Conservation (phyloP, 208 protist genomes). For the Kentomonas sorsogonicus region DNA sequence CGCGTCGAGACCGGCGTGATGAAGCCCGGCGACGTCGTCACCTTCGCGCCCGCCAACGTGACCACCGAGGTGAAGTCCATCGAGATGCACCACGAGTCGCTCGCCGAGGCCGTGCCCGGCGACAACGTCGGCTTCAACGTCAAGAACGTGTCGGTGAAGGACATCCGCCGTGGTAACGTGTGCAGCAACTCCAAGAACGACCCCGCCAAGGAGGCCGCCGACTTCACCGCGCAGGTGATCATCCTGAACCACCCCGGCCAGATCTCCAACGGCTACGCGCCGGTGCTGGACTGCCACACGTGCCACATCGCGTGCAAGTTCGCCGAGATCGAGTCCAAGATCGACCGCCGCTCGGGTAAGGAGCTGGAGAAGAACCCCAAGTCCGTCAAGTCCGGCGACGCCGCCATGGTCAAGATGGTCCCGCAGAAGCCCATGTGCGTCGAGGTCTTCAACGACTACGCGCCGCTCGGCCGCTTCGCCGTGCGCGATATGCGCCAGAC, state of each 20-base stretch:
- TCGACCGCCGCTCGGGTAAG: constrained; percentile 90
- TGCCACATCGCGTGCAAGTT: constrained; percentile 92
- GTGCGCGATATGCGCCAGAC: no score
- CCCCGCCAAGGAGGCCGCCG: constrained; percentile 39
- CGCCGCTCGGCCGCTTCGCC: no score
- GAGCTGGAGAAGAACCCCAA: constrained; percentile 83
- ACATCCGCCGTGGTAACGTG: constrained; percentile 84
- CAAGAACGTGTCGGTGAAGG: constrained; percentile 87
- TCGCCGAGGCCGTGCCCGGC: constrained; percentile 70
- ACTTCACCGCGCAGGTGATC: constrained; percentile 91
- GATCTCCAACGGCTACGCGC: constrained; percentile 85
- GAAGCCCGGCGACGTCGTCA: constrained; percentile 43
- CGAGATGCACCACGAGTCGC: constrained; percentile 85
- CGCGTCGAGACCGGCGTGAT: constrained; percentile 56
- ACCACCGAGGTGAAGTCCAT: constrained; percentile 73
- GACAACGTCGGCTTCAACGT: constrained; percentile 95
- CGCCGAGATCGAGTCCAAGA: constrained; percentile 80
- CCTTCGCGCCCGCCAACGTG: constrained; percentile 39
- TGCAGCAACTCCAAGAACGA: constrained; percentile 54
- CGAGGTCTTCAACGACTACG: no score
- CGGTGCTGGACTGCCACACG: constrained; percentile 92
- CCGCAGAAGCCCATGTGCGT: no score
- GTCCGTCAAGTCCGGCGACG: constrained; percentile 90
- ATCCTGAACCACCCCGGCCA: constrained; percentile 91
- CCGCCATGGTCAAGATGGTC: no score